Conservation (phyloP, 1,139 yeast species). For the Yarrowia galli region DNA sequence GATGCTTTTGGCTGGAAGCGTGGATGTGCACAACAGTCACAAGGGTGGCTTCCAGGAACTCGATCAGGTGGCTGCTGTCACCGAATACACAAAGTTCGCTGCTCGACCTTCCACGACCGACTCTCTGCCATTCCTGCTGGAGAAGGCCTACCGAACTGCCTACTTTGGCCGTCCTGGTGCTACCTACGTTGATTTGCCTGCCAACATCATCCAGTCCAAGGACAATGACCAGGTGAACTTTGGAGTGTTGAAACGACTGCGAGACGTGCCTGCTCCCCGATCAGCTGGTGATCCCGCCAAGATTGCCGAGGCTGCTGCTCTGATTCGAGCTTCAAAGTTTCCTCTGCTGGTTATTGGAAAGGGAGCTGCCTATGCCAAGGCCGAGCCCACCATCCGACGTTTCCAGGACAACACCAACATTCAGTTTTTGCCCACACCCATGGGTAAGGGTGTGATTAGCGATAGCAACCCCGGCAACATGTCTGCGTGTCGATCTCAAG, state of each 20-base stretch:
- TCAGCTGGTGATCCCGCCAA: constrained; percentile 54
- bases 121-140: constrained; percentile 55
- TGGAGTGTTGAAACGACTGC: constrained; percentile 1
- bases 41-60: constrained; percentile 73
- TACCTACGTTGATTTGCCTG: constrained; percentile 69
- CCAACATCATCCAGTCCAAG: constrained; percentile 58
- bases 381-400: constrained; percentile 52
- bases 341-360: constrained; percentile 69
- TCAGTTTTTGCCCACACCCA: constrained; percentile 71
- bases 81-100: constrained; percentile 59
- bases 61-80: constrained; percentile 62
- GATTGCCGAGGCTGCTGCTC: constrained; percentile 52
- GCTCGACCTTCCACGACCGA: constrained; percentile 54
- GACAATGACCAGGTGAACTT: constrained; percentile 29
- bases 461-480: constrained; percentile 59
- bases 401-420: constrained; percentile 55
- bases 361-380: constrained; percentile 61
- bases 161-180: constrained; percentile 64
- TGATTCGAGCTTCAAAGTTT: constrained; percentile 51
- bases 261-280: constrained; percentile 50
- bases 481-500: constrained; percentile 66
- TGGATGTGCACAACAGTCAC: constrained; percentile 57
- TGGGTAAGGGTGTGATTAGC: constrained; percentile 74
- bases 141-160: constrained; percentile 59
- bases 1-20: constrained; percentile 66